phyloP scores from a whole-genome alignment of 1,139 yeast genomes.

The Lodderomyces theae region DNA sequence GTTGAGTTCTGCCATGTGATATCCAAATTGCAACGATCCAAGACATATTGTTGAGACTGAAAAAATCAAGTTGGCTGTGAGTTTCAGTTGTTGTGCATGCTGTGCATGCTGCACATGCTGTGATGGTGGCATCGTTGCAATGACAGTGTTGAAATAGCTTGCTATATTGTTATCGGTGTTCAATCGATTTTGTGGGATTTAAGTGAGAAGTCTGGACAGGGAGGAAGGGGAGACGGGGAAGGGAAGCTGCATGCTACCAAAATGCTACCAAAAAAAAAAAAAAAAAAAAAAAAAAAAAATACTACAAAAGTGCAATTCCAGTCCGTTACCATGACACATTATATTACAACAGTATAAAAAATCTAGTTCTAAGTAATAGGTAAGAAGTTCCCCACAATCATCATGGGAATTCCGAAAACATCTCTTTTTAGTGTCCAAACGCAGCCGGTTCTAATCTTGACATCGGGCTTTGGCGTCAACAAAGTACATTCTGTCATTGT shows the following conservation, averaged over 20 bases:
- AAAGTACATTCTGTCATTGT: constrained; percentile 83
- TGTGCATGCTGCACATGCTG: neutral
- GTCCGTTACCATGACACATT: no score
- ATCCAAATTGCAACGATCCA: constrained; percentile 49
- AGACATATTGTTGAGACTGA: constrained; percentile 38
- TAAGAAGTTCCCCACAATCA: constrained; percentile 89
- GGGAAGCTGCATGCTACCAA: no score
- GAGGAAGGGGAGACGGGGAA: no score
- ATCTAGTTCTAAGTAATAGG: constrained; percentile 53
- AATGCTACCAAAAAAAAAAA: no score
- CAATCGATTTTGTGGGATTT: constrained; percentile 1
- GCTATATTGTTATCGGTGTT: neutral
- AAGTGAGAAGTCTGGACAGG: no score
- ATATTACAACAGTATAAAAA: neutral
- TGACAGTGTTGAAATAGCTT: neutral
- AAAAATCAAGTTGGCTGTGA: constrained; percentile 27
- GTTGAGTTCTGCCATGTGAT: constrained; percentile 51
- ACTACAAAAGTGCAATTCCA: no score
- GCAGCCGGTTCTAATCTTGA: constrained; percentile 67
- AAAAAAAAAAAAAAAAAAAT: neutral
- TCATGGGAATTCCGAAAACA: constrained; percentile 73
- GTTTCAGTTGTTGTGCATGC: neutral
- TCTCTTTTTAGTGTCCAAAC: constrained; percentile 81
- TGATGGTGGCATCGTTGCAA: neutral
- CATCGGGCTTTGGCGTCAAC: constrained; percentile 51